phyloP scores from a whole-genome alignment of 2,329 filamentous ascomycete genomes.

The Lachnellula cervina region DNA sequence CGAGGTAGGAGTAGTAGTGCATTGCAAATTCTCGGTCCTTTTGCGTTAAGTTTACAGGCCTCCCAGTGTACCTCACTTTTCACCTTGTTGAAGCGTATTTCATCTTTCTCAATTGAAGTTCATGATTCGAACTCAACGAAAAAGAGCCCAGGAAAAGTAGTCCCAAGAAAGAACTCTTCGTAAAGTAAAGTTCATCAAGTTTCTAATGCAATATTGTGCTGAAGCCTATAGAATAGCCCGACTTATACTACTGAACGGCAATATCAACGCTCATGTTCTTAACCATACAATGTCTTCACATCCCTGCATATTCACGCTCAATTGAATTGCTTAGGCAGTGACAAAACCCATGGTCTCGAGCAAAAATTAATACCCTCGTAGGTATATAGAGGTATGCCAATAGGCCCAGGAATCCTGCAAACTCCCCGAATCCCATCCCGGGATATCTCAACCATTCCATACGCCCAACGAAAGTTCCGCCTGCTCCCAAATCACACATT shows the following conservation, averaged over 20 bases:
- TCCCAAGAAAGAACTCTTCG: background rate
- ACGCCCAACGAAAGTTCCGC: background rate
- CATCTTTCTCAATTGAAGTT: background rate
- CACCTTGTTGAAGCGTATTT: background rate
- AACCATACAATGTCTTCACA: slow-evolving; percentile 7
- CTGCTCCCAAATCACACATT: background rate
- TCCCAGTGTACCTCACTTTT: background rate
- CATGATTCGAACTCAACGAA: background rate
- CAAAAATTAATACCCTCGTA: background rate
- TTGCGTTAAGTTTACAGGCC: too few species aligned
- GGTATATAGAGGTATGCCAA: background rate
- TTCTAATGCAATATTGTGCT: background rate
- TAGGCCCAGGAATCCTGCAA: background rate
- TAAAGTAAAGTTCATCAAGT: background rate
- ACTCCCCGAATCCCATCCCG: background rate
- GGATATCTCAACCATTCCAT: background rate
- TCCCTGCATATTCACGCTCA: background rate
- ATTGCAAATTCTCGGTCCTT: too few species aligned
- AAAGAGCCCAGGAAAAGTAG: background rate
- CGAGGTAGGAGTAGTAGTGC: too few species aligned
- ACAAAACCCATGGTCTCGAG: background rate
- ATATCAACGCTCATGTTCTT: background rate
- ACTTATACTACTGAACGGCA: background rate
- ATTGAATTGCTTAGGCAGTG: background rate
- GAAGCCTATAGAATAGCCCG: too few species aligned